Evolutionary conservation across 78 protist genomes (phyloP).

Genomic region (Planoprotostelium fungivorum): DNA sequence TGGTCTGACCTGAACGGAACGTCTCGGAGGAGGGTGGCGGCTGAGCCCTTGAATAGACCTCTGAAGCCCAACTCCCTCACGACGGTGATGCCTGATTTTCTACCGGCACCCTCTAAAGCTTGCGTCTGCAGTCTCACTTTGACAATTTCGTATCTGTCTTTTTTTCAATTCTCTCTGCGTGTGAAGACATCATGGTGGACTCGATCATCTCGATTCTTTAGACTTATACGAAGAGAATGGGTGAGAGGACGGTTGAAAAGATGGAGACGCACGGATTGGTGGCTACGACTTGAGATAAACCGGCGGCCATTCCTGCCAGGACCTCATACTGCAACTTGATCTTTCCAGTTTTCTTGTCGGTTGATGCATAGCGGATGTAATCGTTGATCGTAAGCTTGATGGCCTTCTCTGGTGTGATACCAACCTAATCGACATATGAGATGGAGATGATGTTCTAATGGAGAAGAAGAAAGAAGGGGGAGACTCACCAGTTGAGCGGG

Average conservation of each 20-base stretch:
- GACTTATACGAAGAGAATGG: too few relatives aligned
- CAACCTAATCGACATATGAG: slow-evolving; percentile 30
- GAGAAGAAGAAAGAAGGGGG: too few relatives aligned
- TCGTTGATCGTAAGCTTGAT: slow-evolving; percentile 73
- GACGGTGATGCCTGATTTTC: neutral
- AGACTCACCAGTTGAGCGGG: slow-evolving; percentile 24
- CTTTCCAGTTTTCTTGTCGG: slow-evolving; percentile 4
- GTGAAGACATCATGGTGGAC: too few relatives aligned
- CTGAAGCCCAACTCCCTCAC: slow-evolving; percentile 52
- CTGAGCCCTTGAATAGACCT: slow-evolving; percentile 74
- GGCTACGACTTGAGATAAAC: slow-evolving; percentile 69
- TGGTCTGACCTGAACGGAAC: slow-evolving; percentile 53
- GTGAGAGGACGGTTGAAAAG: neutral
- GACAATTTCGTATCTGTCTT: slow-evolving; percentile 6
- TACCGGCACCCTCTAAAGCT: slow-evolving; percentile 24
- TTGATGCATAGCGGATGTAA: slow-evolving; percentile 13
- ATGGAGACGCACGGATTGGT: slow-evolving; percentile 57
- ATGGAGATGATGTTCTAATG: neutral
- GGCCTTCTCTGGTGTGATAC: slow-evolving; percentile 82
- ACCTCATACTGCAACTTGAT: slow-evolving; percentile 37
- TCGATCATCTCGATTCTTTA: too few relatives aligned
- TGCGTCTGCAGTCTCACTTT: slow-evolving; percentile 43
- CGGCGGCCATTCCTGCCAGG: slow-evolving; percentile 69
- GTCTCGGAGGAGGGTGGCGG: slow-evolving; percentile 71
- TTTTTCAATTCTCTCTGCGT: too few relatives aligned